Conservation (phyloP, 208 protist genomes). For the Trypanosoma congolense region DNA sequence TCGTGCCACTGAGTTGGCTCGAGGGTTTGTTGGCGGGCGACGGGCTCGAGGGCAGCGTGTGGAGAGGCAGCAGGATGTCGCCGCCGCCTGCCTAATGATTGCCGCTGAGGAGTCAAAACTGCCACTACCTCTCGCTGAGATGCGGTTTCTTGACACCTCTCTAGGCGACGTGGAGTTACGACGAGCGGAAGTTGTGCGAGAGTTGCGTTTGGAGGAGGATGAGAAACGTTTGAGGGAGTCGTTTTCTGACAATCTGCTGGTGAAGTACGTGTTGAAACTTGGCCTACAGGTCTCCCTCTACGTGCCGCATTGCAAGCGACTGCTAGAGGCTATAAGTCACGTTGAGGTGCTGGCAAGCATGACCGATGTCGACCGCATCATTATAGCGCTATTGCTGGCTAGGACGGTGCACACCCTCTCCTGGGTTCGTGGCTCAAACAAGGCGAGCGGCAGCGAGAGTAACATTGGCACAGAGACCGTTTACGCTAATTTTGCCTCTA, state of each 20-base stretch:
- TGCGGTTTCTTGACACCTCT: slow-evolving; percentile 53
- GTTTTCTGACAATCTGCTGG: slow-evolving; percentile 39
- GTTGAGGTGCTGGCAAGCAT: slow-evolving; percentile 27
- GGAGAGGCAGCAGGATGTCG: slow-evolving; percentile 43
- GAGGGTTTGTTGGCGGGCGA: slow-evolving; percentile 44
- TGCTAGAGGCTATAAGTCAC: slow-evolving; percentile 32
- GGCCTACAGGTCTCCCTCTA: slow-evolving; percentile 51
- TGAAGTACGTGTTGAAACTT: slow-evolving; percentile 62
- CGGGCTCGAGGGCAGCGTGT: slow-evolving; percentile 45
- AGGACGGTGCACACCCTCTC: slow-evolving; percentile 30
- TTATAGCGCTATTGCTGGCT: slow-evolving; percentile 55
- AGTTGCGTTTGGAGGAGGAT: slow-evolving; percentile 27
- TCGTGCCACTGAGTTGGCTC: slow-evolving; percentile 43
- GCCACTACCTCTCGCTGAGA: slow-evolving; percentile 56
- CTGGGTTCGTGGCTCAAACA: slow-evolving; percentile 39
- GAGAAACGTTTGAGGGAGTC: slow-evolving; percentile 27
- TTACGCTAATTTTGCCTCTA: slow-evolving; percentile 60
- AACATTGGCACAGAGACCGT: slow-evolving; percentile 16
- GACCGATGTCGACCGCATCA: slow-evolving; percentile 44
- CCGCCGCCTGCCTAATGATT: slow-evolving; percentile 70
- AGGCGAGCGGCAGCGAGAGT: slow-evolving; percentile 9
- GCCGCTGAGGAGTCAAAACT: slow-evolving; percentile 43
- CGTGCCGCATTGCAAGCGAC: slow-evolving; percentile 40
- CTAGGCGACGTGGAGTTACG: slow-evolving; percentile 54
- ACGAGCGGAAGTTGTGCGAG: slow-evolving; percentile 43